Conservation (phyloP, 179 eudicot species). For the Silene noctiflora region DNA sequence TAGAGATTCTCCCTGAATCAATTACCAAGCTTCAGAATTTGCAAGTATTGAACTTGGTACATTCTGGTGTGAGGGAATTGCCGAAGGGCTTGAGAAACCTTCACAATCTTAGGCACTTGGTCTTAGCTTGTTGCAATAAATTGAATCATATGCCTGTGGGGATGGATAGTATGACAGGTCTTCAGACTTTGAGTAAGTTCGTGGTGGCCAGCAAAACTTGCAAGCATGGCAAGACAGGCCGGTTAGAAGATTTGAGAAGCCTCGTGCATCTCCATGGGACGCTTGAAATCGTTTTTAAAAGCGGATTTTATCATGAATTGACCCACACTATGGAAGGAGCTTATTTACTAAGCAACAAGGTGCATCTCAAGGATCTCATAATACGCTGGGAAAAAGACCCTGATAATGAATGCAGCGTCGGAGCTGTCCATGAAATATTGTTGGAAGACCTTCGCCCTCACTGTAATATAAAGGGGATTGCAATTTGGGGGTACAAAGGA, state of each 20-base stretch:
- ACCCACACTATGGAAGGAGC: too few relatives aligned
- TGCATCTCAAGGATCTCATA: neutral
- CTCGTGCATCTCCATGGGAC: too few relatives aligned
- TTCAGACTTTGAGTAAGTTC: too few relatives aligned
- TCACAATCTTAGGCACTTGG: conserved; percentile 16
- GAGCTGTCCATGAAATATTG: neutral
- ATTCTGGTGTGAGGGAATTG: neutral
- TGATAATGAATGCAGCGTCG: neutral
- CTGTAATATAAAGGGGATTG: neutral
- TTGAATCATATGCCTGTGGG: too few relatives aligned
- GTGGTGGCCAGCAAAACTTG: too few relatives aligned
- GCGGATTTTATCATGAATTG: too few relatives aligned
- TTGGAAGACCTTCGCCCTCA: neutral
- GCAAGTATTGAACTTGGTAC: neutral
- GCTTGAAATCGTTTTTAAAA: too few relatives aligned
- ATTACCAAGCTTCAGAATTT: conserved; percentile 3
- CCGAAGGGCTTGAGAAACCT: neutral
- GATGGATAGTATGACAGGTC: too few relatives aligned
- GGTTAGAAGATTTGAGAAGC: too few relatives aligned
- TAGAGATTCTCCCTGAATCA: conserved; percentile 1
- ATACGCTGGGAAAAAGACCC: neutral
- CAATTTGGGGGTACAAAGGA: neutral
- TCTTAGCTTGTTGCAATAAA: too few relatives aligned
- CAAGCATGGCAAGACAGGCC: too few relatives aligned
- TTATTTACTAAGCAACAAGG: neutral